These are phyloP conservation scores for Salvia rosmarinus DNA, from an alignment of 257 asterid species.

Conservation along the genomic window DNA sequence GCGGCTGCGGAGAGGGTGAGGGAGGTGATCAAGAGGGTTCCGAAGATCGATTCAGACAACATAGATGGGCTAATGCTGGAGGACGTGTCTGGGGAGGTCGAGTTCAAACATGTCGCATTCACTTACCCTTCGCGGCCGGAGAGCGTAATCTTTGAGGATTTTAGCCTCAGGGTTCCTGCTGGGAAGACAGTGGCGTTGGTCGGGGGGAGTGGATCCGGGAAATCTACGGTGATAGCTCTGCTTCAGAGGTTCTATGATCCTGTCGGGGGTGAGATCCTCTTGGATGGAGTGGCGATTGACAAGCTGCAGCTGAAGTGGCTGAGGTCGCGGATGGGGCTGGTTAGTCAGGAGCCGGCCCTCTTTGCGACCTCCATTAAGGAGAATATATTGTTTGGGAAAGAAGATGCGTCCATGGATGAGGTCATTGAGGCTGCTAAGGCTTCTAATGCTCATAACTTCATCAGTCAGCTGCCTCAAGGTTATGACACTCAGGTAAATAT, in stretches of 20 bases:
- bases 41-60: slow-evolving; percentile 74
- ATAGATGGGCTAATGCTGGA: slow-evolving; percentile 59
- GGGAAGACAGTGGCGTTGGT: slow-evolving; percentile 85
- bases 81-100: slow-evolving; percentile 69
- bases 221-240: slow-evolving; percentile 79
- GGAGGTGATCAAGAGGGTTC: slow-evolving; percentile 69
- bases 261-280: slow-evolving; percentile 62
- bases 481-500: slow-evolving; percentile 81
- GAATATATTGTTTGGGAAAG: slow-evolving; percentile 87
- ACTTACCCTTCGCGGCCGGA: slow-evolving; percentile 85
- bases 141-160: slow-evolving; percentile 63
- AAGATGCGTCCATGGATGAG: slow-evolving; percentile 75
- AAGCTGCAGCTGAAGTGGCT: slow-evolving; percentile 87
- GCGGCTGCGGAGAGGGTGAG: slow-evolving; percentile 74
- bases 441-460: slow-evolving; percentile 92
- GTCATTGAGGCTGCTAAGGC: slow-evolving; percentile 88
- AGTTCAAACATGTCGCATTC: slow-evolving; percentile 60
- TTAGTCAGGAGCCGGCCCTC: slow-evolving; percentile 94
- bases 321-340: slow-evolving; percentile 94
- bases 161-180: slow-evolving; percentile 63
- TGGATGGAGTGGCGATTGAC: slow-evolving; percentile 75
- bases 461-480: slow-evolving; percentile 75
- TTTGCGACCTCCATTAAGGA: slow-evolving; percentile 89
- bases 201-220: slow-evolving; percentile 94
- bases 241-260: slow-evolving; percentile 92